phyloP scores from a whole-genome alignment of 2,329 filamentous ascomycete genomes.

The Cyphellophora europaea region DNA sequence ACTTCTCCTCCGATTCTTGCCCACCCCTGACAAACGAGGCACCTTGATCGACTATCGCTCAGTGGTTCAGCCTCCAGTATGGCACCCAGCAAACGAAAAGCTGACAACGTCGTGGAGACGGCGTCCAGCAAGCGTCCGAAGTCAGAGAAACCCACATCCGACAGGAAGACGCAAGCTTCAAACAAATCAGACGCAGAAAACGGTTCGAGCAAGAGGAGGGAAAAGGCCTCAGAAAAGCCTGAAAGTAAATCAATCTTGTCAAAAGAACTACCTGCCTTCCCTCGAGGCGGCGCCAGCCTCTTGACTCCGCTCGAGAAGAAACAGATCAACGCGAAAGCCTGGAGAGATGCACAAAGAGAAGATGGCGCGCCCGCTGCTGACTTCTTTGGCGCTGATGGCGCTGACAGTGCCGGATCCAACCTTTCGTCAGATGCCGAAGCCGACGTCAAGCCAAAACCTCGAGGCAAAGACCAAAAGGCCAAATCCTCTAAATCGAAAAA shows the following conservation, averaged over 20 bases:
- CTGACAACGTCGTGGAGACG: too few relatives aligned
- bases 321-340: conserved; percentile 90
- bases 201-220: conserved; percentile 6
- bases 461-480: conserved; percentile 5
- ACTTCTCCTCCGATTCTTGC: too few relatives aligned
- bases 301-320: conserved; percentile 91
- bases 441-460: conserved; percentile 25
- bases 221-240: conserved; percentile 1
- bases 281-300: conserved; percentile 81
- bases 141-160: too few relatives aligned
- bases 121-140: too few relatives aligned
- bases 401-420: conserved; percentile 9
- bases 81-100: too few relatives aligned
- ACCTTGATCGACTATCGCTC: too few relatives aligned
- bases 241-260: conserved; percentile 11
- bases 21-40: too few relatives aligned
- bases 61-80: too few relatives aligned
- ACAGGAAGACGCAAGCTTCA: not conserved
- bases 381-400: conserved; percentile 21
- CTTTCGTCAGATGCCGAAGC: conserved; percentile 19
- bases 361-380: conserved; percentile 45
- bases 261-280: conserved; percentile 80
- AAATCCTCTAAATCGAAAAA: conserved; percentile 30
- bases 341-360: conserved; percentile 84
- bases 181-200: too few relatives aligned